Evolutionary conservation across 495 filamentous ascomycete species (phyloP).

Genomic region (Penicillium arizonense): DNA sequence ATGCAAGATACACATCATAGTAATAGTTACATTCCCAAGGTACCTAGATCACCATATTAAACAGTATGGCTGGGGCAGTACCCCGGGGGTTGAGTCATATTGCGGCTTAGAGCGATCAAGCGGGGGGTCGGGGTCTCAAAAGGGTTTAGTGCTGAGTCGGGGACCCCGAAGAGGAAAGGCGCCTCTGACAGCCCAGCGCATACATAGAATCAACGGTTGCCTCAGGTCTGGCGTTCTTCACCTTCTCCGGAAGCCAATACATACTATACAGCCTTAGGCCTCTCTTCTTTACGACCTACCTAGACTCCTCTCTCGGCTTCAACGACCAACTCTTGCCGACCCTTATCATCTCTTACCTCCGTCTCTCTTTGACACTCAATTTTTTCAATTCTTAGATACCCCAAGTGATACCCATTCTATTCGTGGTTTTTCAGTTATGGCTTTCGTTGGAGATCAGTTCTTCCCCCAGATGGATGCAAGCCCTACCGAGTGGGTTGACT

Average conservation of each 20-base stretch:
- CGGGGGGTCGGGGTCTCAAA: slow-evolving; percentile 34
- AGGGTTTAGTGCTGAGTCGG: slow-evolving; percentile 31
- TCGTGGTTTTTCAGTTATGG: slow-evolving; percentile 14
- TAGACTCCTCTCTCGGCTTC: too few species aligned
- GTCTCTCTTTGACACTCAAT: slow-evolving; percentile 2
- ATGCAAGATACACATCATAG: too few species aligned
- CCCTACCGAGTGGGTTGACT: slow-evolving; percentile 35
- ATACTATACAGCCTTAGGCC: background rate
- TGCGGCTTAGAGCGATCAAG: slow-evolving; percentile 10
- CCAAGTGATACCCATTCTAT: slow-evolving; percentile 8
- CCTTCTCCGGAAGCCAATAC: slow-evolving; percentile 4
- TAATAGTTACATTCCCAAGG: background rate
- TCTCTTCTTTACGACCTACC: background rate
- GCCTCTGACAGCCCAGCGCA: background rate
- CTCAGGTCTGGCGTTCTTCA: slow-evolving; percentile 8
- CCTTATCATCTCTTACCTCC: too few species aligned
- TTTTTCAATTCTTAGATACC: slow-evolving; percentile 1
- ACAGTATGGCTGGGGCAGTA: background rate
- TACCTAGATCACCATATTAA: background rate
- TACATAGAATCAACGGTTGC: slow-evolving; percentile 8
- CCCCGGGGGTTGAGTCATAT: slow-evolving; percentile 4
- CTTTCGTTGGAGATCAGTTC: slow-evolving; percentile 24
- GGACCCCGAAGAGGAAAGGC: slow-evolving; percentile 27
- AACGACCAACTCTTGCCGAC: too few species aligned
- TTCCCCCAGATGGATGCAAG: slow-evolving; percentile 16